Evolutionary conservation across 2,329 filamentous ascomycete species (phyloP), one percentile per base, ranked within the genome.

Genomic region (Ophiostoma tasmaniense): DNA sequence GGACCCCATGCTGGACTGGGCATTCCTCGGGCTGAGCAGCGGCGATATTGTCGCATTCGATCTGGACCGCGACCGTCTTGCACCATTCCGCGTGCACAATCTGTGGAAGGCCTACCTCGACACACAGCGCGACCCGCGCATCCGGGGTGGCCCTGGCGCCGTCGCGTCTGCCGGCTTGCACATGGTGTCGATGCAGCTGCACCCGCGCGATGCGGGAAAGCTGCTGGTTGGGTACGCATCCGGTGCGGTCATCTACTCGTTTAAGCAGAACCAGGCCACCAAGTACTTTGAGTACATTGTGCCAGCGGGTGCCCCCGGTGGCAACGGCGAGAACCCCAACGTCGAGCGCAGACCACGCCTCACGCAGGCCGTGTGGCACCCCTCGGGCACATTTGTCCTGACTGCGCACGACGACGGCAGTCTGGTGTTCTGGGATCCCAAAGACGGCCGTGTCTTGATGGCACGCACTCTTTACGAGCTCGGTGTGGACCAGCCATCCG

Each of bases 21-120:
- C 90, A 50, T 90, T 99, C 71, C 81, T 98, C 62, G 95, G 93
- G 14, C 81, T 93, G 71, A 87, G 91, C 72, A 91, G 85, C 75
- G 93, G 94, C 71, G 93, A 98, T 70, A 83, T 98, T 13, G 84
- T 94, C 70, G 92, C 92, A n/a, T 99, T 94, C 76, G 95, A 99
- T 77, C 83, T 99, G 69, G 95, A 98, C 76, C 86, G 93, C 70
- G 88, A 92, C 76, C 83, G 83, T 37, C 80, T 95, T 70, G 80
- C 92, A 17, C 87, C 89, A 0, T 93, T 97, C 78, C 88, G 87
- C 69, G 87, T 99, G 67, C 90, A 92, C 14, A 97, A 97, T 76
- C 87, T 97, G 70, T 98, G 94, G 94, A 83, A 83, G 13, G 5
- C 30, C 1, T 55, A 67, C 66, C 33, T 65, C 6, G 64, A 42